Evolutionary conservation across 139 green algal genomes (phyloP).

Genomic region (Volvox africanus): DNA sequence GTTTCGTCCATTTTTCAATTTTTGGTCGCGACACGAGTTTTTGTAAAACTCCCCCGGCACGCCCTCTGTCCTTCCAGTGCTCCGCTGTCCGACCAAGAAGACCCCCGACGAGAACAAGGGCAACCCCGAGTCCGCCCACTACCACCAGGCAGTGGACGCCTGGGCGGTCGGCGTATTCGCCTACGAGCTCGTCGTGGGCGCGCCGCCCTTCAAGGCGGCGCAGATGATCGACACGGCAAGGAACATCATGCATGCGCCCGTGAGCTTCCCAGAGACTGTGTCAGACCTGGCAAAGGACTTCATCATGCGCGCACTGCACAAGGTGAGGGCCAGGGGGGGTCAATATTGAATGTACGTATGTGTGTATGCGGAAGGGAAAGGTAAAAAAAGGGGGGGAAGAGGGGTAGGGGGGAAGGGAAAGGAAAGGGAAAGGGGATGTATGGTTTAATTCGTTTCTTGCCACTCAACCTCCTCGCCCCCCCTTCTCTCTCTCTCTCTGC

Average conservation of each 20-base stretch:
- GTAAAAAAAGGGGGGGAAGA: not conserved
- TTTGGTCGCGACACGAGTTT: too few relatives aligned
- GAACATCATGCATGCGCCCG: conserved; percentile 58
- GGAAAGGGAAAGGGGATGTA: not conserved
- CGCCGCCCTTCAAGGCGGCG: conserved; percentile 85
- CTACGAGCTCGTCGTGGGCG: conserved; percentile 88
- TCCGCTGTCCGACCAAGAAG: conserved; percentile 77
- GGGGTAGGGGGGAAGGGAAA: not conserved
- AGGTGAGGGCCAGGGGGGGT: conserved; percentile 18
- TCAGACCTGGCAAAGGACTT: conserved; percentile 61
- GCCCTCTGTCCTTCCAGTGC: conserved; percentile 31
- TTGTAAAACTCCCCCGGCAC: not conserved
- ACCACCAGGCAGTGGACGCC: conserved; percentile 56
- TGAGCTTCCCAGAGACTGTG: conserved; percentile 56
- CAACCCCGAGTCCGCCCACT: conserved; percentile 50
- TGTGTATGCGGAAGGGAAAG: not conserved
- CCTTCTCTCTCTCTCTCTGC: not conserved
- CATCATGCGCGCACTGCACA: conserved; percentile 58
- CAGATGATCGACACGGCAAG: conserved; percentile 62
- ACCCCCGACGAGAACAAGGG: conserved; percentile 74
- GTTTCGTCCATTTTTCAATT: too few relatives aligned
- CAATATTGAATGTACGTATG: not conserved
- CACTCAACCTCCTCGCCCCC: not conserved
- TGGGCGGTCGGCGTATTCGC: conserved; percentile 82
- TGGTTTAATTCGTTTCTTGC: too few relatives aligned